Evolutionary conservation across 2,329 filamentous ascomycete species (phyloP).

Genomic region (Canariomyces notabilis): DNA sequence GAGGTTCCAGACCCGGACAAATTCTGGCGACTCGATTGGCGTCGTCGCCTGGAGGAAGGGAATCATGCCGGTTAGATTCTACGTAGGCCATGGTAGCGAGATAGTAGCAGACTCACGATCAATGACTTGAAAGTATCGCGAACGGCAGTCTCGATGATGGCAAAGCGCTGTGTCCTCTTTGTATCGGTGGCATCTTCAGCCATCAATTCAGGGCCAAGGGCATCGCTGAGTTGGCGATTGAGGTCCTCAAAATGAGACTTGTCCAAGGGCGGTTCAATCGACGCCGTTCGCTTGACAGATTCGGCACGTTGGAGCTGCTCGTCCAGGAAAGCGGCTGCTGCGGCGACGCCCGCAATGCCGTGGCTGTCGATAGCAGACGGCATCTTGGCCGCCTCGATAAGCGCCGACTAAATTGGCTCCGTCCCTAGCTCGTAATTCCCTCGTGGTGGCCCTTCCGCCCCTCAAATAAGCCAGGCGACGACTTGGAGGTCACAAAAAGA

Average conservation of each 20-base stretch:
- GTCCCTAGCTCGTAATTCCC: background rate
- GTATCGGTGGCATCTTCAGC: constrained; percentile 30
- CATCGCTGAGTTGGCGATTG: constrained; percentile 38
- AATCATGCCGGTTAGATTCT: constrained; percentile 16
- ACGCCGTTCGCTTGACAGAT: constrained; percentile 50
- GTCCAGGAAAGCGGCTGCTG: constrained; percentile 50
- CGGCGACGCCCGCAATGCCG: constrained; percentile 48
- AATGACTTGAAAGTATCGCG: constrained; percentile 74
- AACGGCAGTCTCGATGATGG: constrained; percentile 77
- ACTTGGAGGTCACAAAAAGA: background rate
- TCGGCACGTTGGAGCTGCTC: constrained; percentile 56
- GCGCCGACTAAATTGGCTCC: background rate
- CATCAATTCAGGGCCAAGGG: constrained; percentile 33
- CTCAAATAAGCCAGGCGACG: background rate
- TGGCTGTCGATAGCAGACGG: constrained; percentile 44
- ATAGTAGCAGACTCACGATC: constrained; percentile 53
- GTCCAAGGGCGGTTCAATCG: constrained; percentile 69
- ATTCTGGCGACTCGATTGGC: constrained; percentile 69
- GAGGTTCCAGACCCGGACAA: constrained; percentile 86
- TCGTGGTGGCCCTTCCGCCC: background rate
- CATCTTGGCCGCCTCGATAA: constrained; percentile 36
- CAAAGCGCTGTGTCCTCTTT: constrained; percentile 53
- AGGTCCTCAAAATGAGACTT: constrained; percentile 59
- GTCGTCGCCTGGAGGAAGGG: constrained; percentile 57
- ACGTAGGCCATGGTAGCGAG: constrained; percentile 12